Conservation (phyloP, 768 basidiomycete species). For the Nidula microcarpa region DNA sequence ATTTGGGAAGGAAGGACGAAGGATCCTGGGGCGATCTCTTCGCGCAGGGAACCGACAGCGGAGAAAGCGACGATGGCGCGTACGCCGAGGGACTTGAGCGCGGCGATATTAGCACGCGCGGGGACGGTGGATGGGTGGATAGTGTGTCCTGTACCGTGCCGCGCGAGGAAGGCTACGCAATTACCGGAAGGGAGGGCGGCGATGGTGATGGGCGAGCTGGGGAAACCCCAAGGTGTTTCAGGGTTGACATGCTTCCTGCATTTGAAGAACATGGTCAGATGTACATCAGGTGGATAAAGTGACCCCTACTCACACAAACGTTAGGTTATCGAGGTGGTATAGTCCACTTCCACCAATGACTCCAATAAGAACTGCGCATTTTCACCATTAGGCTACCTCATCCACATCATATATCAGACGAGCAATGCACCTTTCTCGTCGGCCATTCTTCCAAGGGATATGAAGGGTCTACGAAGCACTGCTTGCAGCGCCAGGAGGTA, state of each 20-base stretch:
- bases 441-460: constrained; percentile 3
- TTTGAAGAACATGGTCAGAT: not conserved
- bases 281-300: not conserved
- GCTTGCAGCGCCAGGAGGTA: too few species aligned
- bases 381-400: not conserved
- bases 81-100: constrained; percentile 89
- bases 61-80: constrained; percentile 90
- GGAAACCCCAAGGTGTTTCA: constrained; percentile 90
- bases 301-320: constrained; percentile 62
- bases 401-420: not conserved
- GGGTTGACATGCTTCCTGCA: constrained; percentile 72
- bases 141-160: constrained; percentile 82
- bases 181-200: constrained; percentile 79
- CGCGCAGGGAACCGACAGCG: constrained; percentile 91
- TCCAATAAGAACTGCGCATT: constrained; percentile 67
- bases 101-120: constrained; percentile 89
- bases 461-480: too few species aligned
- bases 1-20: constrained; percentile 88
- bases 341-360: constrained; percentile 92
- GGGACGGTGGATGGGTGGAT: constrained; percentile 82
- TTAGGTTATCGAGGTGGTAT: constrained; percentile 91
- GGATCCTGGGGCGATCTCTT: constrained; percentile 89
- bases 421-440: constrained; percentile 12
- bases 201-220: constrained; percentile 91
- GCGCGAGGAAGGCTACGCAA: constrained; percentile 84